Evolutionary conservation across 495 filamentous ascomycete species (phyloP).

Genomic region (Xylaria palmicola): DNA sequence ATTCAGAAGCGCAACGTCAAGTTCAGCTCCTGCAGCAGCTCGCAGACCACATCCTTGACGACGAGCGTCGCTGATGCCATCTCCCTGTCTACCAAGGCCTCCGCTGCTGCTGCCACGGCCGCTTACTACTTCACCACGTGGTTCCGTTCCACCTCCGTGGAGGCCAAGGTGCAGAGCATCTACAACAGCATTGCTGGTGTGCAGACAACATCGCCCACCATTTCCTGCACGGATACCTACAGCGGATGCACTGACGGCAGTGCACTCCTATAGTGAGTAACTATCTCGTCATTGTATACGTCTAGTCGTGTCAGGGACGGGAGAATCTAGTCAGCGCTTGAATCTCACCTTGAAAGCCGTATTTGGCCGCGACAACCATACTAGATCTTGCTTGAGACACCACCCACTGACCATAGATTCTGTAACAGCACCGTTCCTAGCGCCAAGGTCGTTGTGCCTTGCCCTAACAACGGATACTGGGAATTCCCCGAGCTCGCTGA

Average conservation of each 20-base stretch:
- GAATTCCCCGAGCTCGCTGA: conserved; percentile 26
- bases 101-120: conserved; percentile 20
- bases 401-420: not conserved
- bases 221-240: conserved; percentile 29
- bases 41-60: conserved; percentile 22
- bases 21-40: conserved; percentile 21
- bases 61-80: conserved; percentile 28
- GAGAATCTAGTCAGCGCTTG: not conserved
- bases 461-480: conserved; percentile 29
- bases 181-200: conserved; percentile 27
- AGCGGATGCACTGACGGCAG: conserved; percentile 22
- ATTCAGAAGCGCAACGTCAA: conserved; percentile 27
- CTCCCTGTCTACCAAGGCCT: conserved; percentile 19
- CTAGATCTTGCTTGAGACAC: not conserved
- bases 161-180: conserved; percentile 22
- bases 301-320: not conserved
- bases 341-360: not conserved
- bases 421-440: conserved; percentile 21
- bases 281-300: not conserved
- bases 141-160: conserved; percentile 25
- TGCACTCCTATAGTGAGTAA: conserved; percentile 23
- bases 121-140: conserved; percentile 26
- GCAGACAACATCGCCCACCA: conserved; percentile 27
- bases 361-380: no score
- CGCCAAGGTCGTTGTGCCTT: conserved; percentile 28